Conservation (phyloP, 441 rosid genomes). For the Brassica balearica region DNA sequence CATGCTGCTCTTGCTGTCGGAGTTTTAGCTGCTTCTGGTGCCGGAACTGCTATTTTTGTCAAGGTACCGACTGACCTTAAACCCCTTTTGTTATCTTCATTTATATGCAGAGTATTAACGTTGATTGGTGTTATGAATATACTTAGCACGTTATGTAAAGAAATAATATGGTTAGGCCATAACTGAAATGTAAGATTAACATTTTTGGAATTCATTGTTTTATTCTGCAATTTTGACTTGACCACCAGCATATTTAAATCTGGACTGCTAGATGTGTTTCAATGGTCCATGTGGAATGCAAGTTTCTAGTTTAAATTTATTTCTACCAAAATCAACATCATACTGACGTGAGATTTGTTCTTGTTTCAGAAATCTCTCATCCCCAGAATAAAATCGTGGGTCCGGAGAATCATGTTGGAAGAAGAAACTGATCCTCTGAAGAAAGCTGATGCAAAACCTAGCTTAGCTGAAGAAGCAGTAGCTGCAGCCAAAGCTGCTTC, state of each 20-base stretch:
- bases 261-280: slow-evolving; percentile 22
- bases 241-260: neutral
- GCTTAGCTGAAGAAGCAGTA: slow-evolving; percentile 89
- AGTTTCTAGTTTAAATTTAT: neutral
- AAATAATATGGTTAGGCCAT: slow-evolving; percentile 1
- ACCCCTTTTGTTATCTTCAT: slow-evolving; percentile 4
- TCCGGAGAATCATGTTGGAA: slow-evolving; percentile 71
- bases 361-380: slow-evolving; percentile 69
- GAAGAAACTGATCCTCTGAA: slow-evolving; percentile 61
- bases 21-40: slow-evolving; percentile 83
- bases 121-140: neutral
- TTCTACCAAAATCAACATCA: slow-evolving; percentile 12
- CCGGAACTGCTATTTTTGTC: slow-evolving; percentile 74
- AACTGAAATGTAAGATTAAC: slow-evolving; percentile 2
- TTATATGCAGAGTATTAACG: slow-evolving; percentile 8
- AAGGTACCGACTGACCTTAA: slow-evolving; percentile 55
- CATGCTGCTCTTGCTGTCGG: slow-evolving; percentile 85
- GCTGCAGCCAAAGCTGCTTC: slow-evolving; percentile 96
- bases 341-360: slow-evolving; percentile 28
- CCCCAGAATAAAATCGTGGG: slow-evolving; percentile 91
- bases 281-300: slow-evolving; percentile 19
- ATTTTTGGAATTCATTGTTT: slow-evolving; percentile 10
- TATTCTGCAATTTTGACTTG: neutral
- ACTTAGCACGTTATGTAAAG: neutral
- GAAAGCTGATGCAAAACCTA: slow-evolving; percentile 62